These are phyloP conservation scores for Eurotiales sp. DNA, from an alignment of 2,329 filamentous ascomycete species.

Conservation along the genomic window DNA sequence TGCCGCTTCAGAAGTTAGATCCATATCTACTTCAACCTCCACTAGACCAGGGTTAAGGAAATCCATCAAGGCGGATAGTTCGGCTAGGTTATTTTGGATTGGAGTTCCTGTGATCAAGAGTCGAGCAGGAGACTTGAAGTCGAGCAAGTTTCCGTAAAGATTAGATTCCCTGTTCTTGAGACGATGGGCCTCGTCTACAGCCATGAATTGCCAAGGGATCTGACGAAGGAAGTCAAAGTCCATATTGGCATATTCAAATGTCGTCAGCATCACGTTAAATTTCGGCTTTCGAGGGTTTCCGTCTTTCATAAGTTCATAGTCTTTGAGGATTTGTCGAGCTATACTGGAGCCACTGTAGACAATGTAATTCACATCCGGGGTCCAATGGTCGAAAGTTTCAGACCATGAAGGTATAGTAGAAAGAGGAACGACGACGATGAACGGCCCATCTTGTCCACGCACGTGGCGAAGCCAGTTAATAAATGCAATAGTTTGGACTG, in stretches of 20 bases:
- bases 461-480: slow-evolving; percentile 95
- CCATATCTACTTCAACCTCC: slow-evolving; percentile 85
- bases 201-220: slow-evolving; percentile 97
- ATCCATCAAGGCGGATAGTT: slow-evolving; percentile 87
- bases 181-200: slow-evolving; percentile 93
- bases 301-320: slow-evolving; percentile 84
- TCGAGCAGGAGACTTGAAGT: slow-evolving; percentile 83
- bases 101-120: slow-evolving; percentile 95
- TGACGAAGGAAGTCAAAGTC: slow-evolving; percentile 80
- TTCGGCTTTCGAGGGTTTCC: slow-evolving; percentile 84
- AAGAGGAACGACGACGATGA: slow-evolving; percentile 92
- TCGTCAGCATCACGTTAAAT: slow-evolving; percentile 96
- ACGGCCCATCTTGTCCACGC: slow-evolving; percentile 85
- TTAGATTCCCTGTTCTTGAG: slow-evolving; percentile 96
- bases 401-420: slow-evolving; percentile 98
- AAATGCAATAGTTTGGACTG: slow-evolving; percentile 94
- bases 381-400: slow-evolving; percentile 95
- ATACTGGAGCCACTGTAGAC: slow-evolving; percentile 90
- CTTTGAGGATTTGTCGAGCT: slow-evolving; percentile 79
- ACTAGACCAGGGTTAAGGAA: slow-evolving; percentile 96
- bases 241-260: slow-evolving; percentile 90
- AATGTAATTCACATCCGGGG: slow-evolving; percentile 93
- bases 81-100: slow-evolving; percentile 93
- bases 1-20: slow-evolving; percentile 74
- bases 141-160: slow-evolving; percentile 77